phyloP scores from a whole-genome alignment of 2,329 filamentous ascomycete species.

The Verticillium zaregamsianum region DNA sequence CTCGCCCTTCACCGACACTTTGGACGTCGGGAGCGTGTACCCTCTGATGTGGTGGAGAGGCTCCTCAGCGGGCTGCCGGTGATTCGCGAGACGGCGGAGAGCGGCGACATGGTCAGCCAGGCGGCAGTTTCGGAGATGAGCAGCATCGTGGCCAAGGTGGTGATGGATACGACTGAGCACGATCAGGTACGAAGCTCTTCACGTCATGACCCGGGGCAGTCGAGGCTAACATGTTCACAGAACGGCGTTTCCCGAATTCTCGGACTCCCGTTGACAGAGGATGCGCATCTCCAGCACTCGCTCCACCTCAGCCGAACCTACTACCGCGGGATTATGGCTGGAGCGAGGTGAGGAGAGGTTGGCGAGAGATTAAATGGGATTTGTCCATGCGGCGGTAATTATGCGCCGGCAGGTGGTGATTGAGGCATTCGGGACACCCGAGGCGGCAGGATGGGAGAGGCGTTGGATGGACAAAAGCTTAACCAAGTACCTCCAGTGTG shows the following conservation, averaged over 20 bases:
- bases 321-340: slow-evolving; percentile 60
- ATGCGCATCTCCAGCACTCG: slow-evolving; percentile 66
- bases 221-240: slow-evolving; percentile 21
- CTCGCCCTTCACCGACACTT: slow-evolving; percentile 45
- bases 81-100: slow-evolving; percentile 40
- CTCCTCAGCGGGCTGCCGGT: slow-evolving; percentile 53
- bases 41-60: slow-evolving; percentile 47
- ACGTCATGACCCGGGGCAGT: neutral
- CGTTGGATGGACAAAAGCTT: neutral
- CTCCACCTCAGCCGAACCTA: slow-evolving; percentile 66
- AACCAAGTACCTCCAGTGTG: neutral
- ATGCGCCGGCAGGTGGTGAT: neutral
- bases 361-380: neutral
- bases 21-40: slow-evolving; percentile 30
- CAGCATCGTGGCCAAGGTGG: slow-evolving; percentile 63
- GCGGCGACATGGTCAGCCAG: slow-evolving; percentile 45
- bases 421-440: neutral
- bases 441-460: neutral
- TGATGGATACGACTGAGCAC: slow-evolving; percentile 50
- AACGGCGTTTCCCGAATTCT: slow-evolving; percentile 47
- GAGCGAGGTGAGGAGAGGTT: neutral
- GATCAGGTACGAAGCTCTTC: slow-evolving; percentile 45
- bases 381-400: neutral
- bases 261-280: slow-evolving; percentile 64
- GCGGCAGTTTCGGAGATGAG: slow-evolving; percentile 83